phyloP scores from a whole-genome alignment of 2,329 filamentous ascomycete species.

The Fusarium transvaalense region DNA sequence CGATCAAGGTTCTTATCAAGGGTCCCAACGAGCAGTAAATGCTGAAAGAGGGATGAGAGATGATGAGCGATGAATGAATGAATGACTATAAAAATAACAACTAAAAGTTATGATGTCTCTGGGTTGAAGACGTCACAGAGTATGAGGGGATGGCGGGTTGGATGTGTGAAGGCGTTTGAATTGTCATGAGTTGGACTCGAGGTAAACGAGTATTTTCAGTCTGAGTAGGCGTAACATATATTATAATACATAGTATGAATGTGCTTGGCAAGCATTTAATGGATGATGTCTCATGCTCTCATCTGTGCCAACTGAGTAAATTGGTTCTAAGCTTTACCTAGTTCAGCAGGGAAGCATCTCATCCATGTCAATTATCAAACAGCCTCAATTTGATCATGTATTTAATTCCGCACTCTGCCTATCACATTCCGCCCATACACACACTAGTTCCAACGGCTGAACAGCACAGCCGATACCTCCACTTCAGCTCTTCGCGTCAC shows the following conservation, averaged over 20 bases:
- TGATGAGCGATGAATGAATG: conserved; percentile 27
- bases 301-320: not conserved
- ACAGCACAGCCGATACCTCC: conserved; percentile 30
- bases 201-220: not conserved
- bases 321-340: not conserved
- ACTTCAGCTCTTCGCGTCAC: conserved; percentile 15
- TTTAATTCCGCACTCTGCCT: conserved; percentile 24
- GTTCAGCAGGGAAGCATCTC: not conserved
- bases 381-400: not conserved
- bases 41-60: conserved; percentile 1
- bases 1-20: conserved; percentile 76
- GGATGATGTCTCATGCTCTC: conserved; percentile 3
- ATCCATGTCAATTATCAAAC: not conserved
- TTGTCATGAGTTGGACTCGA: conserved; percentile 19
- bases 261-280: conserved; percentile 16
- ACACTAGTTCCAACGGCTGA: conserved; percentile 31
- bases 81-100: not conserved
- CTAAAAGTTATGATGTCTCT: conserved; percentile 10
- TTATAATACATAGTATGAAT: conserved; percentile 5
- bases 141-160: conserved; percentile 3
- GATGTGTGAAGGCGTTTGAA: conserved; percentile 30
- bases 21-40: conserved; percentile 71
- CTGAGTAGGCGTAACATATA: not conserved
- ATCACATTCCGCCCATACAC: conserved; percentile 25
- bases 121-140: not conserved